Conservation (phyloP, 306 rosid genomes). For the Alnus rubra region DNA sequence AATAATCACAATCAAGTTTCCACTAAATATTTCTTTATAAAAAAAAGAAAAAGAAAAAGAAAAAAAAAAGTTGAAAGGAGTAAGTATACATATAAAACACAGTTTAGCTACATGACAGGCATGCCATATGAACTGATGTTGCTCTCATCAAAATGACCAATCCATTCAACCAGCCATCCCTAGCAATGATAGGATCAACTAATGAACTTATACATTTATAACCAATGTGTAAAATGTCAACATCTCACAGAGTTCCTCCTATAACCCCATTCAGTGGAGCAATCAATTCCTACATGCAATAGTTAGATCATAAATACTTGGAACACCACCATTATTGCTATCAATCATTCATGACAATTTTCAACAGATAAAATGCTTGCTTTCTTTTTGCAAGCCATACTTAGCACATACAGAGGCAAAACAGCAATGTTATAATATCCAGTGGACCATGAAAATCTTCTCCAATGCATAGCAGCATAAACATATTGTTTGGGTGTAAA, state of each 20-base stretch:
- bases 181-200: neutral
- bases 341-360: neutral
- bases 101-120: neutral
- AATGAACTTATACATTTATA: too few relatives aligned
- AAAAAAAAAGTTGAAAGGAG: neutral
- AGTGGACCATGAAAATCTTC: neutral
- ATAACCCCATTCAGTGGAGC: neutral
- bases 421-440: neutral
- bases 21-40: neutral
- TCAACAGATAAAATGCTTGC: neutral
- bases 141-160: neutral
- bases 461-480: neutral
- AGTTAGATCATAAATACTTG: neutral
- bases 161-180: neutral
- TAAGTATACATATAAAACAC: neutral
- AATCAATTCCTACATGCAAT: neutral
- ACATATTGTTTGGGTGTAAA: neutral
- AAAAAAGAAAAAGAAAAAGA: neutral
- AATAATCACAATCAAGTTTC: conserved; percentile 7
- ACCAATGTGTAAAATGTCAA: too few relatives aligned
- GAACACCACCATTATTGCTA: neutral
- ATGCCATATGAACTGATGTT: neutral
- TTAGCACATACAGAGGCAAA: neutral
- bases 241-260: neutral
- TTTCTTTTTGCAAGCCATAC: neutral